Evolutionary conservation across 2,329 filamentous ascomycete genomes (phyloP).

Genomic region (Exophiala sp.): DNA sequence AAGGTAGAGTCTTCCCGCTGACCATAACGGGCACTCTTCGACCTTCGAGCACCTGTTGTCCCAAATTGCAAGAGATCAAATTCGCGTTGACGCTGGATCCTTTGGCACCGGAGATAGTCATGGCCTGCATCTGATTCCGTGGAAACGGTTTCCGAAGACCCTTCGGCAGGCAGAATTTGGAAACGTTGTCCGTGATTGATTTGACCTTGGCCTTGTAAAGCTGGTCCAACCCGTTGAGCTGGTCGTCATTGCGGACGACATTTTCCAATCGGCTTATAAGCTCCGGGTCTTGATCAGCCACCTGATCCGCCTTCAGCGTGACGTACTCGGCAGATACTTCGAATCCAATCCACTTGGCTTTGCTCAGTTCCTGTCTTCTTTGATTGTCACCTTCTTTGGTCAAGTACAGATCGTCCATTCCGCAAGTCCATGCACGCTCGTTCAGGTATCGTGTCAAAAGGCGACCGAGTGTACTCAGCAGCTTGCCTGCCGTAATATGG

Average conservation of each 20-base stretch:
- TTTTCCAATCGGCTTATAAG: slow-evolving; percentile 76
- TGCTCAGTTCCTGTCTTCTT: slow-evolving; percentile 62
- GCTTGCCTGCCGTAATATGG: slow-evolving; percentile 73
- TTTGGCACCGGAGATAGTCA: slow-evolving; percentile 96
- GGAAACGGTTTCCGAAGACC: slow-evolving; percentile 89
- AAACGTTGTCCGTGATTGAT: slow-evolving; percentile 70
- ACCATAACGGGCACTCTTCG: slow-evolving; percentile 95
- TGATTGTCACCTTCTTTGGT: slow-evolving; percentile 70
- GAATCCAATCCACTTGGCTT: slow-evolving; percentile 64
- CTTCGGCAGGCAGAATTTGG: slow-evolving; percentile 68
- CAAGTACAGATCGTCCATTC: slow-evolving; percentile 89
- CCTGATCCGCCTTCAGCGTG: slow-evolving; percentile 62
- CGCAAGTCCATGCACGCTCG: slow-evolving; percentile 93
- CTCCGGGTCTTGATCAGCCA: slow-evolving; percentile 60
- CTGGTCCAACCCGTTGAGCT: slow-evolving; percentile 84
- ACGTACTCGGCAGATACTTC: slow-evolving; percentile 84
- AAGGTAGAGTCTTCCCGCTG: slow-evolving; percentile 90
- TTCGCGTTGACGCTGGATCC: slow-evolving; percentile 90
- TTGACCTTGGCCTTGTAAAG: slow-evolving; percentile 69
- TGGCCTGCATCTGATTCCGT: slow-evolving; percentile 96
- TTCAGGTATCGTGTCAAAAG: slow-evolving; percentile 83
- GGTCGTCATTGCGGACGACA: slow-evolving; percentile 81
- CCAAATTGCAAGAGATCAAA: slow-evolving; percentile 93
- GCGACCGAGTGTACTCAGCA: slow-evolving; percentile 83
- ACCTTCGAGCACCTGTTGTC: slow-evolving; percentile 93